Evolutionary conservation across 352 stramenopile species (phyloP).

Genomic region (Globisporangium lucens): DNA sequence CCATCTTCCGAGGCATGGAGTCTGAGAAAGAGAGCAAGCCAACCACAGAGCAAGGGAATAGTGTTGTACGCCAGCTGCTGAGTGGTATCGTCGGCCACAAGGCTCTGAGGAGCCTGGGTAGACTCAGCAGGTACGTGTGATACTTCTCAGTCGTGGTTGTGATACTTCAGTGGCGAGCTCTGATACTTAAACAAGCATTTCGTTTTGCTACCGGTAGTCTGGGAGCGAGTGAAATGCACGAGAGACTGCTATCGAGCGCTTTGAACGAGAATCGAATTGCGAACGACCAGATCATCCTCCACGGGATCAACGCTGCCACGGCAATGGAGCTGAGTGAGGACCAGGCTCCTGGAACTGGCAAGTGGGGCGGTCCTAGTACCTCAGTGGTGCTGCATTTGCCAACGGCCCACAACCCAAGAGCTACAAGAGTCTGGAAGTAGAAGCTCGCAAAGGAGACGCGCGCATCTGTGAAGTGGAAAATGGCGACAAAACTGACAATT

Average conservation of each 20-base stretch:
- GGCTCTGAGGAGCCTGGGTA: conserved; percentile 16
- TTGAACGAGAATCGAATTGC: conserved; percentile 21
- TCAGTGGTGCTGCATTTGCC: conserved; percentile 9
- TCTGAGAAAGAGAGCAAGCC: not conserved
- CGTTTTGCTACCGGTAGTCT: not conserved
- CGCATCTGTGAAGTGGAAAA: conserved; percentile 24
- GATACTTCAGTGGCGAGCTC: not conserved
- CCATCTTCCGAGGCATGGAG: conserved; percentile 7
- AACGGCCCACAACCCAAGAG: not conserved
- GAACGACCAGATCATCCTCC: conserved; percentile 15
- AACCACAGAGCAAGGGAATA: not conserved
- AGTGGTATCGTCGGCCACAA: conserved; percentile 10
- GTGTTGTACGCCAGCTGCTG: not conserved
- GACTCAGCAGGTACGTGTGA: conserved; percentile 21
- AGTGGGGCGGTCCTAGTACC: conserved; percentile 14
- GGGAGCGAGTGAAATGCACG: conserved; percentile 2
- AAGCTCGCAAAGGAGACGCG: conserved; percentile 17
- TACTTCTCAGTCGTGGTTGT: not conserved
- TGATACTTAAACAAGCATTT: not conserved
- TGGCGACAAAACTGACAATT: not conserved
- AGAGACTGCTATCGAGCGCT: conserved; percentile 8
- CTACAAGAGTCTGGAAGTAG: conserved; percentile 19
- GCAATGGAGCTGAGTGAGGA: conserved; percentile 11
- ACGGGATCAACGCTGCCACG: not conserved
- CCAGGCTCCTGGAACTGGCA: not conserved